phyloP scores from a whole-genome alignment of 2,329 filamentous ascomycete species.

The Parafenestella ontariensis region DNA sequence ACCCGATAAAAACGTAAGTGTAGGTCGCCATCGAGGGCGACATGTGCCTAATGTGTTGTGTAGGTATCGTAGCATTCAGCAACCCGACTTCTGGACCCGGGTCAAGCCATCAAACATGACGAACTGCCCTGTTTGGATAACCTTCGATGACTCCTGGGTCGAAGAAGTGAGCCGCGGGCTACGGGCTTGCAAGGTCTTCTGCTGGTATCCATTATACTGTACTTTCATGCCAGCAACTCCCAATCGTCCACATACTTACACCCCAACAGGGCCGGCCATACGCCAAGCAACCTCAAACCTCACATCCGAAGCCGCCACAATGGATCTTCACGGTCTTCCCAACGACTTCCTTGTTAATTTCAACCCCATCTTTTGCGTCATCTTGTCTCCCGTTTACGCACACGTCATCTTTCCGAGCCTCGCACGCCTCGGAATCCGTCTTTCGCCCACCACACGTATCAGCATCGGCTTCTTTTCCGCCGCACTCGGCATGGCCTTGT shows the following conservation, averaged over 20 bases:
- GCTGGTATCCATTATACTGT: slow-evolving; percentile 55
- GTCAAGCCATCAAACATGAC: slow-evolving; percentile 68
- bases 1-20: slow-evolving; percentile 59
- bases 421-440: slow-evolving; percentile 67
- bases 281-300: slow-evolving; percentile 56
- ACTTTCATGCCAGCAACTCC: slow-evolving; percentile 68
- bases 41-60: background rate
- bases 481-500: slow-evolving; percentile 66
- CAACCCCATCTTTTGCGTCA: slow-evolving; percentile 75
- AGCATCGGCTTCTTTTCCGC: slow-evolving; percentile 71
- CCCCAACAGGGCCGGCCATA: background rate
- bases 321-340: slow-evolving; percentile 66
- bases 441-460: slow-evolving; percentile 79
- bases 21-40: slow-evolving; percentile 36
- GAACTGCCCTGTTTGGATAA: slow-evolving; percentile 73
- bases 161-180: slow-evolving; percentile 54
- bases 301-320: slow-evolving; percentile 57
- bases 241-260: background rate
- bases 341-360: slow-evolving; percentile 81
- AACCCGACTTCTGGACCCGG: slow-evolving; percentile 48
- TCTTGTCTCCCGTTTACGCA: slow-evolving; percentile 74
- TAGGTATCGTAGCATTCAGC: background rate
- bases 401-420: slow-evolving; percentile 69
- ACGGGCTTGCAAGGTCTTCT: slow-evolving; percentile 48
- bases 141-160: slow-evolving; percentile 81